Percentiles rank a stretch among this genome's conserved stretches.
Conservation (phyloP, 2,329 filamentous ascomycete species). For the Corynespora cassiicola region DNA sequence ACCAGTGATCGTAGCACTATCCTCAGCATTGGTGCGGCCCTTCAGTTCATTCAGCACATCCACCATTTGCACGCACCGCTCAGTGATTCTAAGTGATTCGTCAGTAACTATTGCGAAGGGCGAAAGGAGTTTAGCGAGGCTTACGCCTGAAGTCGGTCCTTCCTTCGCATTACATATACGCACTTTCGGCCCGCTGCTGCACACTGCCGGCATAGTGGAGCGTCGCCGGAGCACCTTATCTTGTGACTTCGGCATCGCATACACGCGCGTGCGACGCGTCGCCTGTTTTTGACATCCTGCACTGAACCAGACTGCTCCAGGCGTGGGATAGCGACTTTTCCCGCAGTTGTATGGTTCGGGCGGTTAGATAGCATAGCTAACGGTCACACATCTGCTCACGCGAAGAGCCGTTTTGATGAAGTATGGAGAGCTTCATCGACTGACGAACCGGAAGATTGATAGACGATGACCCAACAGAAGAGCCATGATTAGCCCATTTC, state of each 20-base stretch:
- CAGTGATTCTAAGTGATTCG: conserved; percentile 32
- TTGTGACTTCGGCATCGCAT: conserved; percentile 47
- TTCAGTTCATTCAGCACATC: conserved; percentile 26
- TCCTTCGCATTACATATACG: conserved; percentile 46
- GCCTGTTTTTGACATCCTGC: conserved; percentile 25
- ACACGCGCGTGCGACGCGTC: conserved; percentile 35
- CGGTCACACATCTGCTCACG: too few relatives aligned
- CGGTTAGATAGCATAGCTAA: too few relatives aligned
- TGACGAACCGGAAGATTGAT: too few relatives aligned
- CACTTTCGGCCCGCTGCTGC: conserved; percentile 39
- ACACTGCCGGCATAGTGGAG: conserved; percentile 46
- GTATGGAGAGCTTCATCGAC: too few relatives aligned
- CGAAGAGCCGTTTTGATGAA: too few relatives aligned
- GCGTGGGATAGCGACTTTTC: conserved; percentile 41
- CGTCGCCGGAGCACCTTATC: conserved; percentile 49
- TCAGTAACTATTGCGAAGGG: too few relatives aligned
- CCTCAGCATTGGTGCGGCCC: conserved; percentile 23
- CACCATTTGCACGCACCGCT: conserved; percentile 36
- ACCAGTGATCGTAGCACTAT: conserved; percentile 26
- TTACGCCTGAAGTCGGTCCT: conserved; percentile 45
- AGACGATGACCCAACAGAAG: too few relatives aligned
- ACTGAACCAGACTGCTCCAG: conserved; percentile 23
- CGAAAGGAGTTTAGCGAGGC: too few relatives aligned
- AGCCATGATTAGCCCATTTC: too few relatives aligned
- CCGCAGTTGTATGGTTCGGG: too few relatives aligned